Conservation (phyloP, 208 protist genomes). For the Endotrypanum monterogeii region DNA sequence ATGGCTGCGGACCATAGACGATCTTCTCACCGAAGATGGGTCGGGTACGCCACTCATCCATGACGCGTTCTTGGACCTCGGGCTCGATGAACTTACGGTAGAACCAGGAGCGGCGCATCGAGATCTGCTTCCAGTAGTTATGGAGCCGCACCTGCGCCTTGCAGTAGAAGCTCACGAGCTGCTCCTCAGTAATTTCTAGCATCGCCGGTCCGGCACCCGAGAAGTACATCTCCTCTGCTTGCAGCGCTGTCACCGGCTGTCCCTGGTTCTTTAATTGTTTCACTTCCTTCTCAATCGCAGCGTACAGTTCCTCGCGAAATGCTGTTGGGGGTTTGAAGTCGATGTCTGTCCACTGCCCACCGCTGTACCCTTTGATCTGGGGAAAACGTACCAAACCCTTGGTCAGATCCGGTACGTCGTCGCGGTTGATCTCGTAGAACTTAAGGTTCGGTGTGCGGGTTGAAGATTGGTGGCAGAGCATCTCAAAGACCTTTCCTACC, state of each 20-base stretch:
- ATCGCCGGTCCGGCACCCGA: constrained; percentile 75
- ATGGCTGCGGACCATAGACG: constrained; percentile 53
- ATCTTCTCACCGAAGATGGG: constrained; percentile 80
- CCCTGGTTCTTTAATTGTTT: constrained; percentile 46
- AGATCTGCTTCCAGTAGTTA: constrained; percentile 89
- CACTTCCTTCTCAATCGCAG: constrained; percentile 64
- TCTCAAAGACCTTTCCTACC: constrained; percentile 76
- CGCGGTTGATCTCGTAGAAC: constrained; percentile 79
- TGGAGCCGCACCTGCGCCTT: constrained; percentile 81
- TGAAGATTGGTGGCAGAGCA: constrained; percentile 73
- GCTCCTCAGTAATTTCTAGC: constrained; percentile 75
- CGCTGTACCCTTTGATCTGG: constrained; percentile 85
- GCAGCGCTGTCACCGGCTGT: constrained; percentile 70
- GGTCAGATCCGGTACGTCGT: constrained; percentile 65
- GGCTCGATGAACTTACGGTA: constrained; percentile 80
- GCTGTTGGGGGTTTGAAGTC: constrained; percentile 82
- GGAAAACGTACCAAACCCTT: constrained; percentile 78
- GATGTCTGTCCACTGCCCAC: constrained; percentile 81
- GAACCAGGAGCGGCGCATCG: constrained; percentile 79
- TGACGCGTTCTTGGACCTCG: constrained; percentile 57
- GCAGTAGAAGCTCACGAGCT: constrained; percentile 63
- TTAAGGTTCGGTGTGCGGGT: constrained; percentile 52
- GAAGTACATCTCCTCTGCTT: constrained; percentile 91
- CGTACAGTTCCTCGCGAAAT: constrained; percentile 77
- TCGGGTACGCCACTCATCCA: constrained; percentile 63